Evolutionary conservation across 2,329 filamentous ascomycete genomes (phyloP), one percentile per base, ranked within the genome.

Genomic region (Penicillium sclerotiorum): DNA sequence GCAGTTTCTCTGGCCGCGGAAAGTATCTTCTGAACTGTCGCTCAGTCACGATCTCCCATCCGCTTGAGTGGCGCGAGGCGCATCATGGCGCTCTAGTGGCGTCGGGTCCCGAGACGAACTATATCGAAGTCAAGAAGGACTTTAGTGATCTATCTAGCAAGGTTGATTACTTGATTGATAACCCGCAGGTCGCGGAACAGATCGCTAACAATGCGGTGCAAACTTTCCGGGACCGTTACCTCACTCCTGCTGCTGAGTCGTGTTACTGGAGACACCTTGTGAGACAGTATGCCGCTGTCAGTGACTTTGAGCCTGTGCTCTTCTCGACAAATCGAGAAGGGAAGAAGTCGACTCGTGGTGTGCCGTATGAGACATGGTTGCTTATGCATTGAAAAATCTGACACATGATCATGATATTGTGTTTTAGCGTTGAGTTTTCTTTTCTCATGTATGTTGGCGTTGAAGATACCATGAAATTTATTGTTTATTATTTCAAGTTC

Each of bases 251-350:
- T 3, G 79, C 80, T 1, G 77, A 82, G 61, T 73, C 75, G 2
- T 83, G 79, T 53, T 82, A 82, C 55, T 82, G 80, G 80, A 70
- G 80, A 9, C 69, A 74, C 38, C 58, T 80, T 50, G 67, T 80
- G 22, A 57, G 64, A 22, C 57, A 59, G 45, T 74, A 72, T 58
- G 69, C 64, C 7, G 59, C 64, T 8, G 64, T 64, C 8, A 73
- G 73, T 32, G 73, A 72, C 37, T 75, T 75, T 51, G 68, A 73
- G 59, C 68, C 74, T 2, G 58, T 70, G 11, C 55, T 73, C 35
- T 68, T 70, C 50, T 56, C 57, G 8, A 56, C 52, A 22, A 48
- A 52, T 36, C 51, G 62, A 12, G 63, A 67, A 47, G 66, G 68
- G 8, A 64, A 62, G 50, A 60, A 57, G 42, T 54, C 56, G 20